Conservation (phyloP, 139 green algal species). For the Haematococcus lacustris region DNA sequence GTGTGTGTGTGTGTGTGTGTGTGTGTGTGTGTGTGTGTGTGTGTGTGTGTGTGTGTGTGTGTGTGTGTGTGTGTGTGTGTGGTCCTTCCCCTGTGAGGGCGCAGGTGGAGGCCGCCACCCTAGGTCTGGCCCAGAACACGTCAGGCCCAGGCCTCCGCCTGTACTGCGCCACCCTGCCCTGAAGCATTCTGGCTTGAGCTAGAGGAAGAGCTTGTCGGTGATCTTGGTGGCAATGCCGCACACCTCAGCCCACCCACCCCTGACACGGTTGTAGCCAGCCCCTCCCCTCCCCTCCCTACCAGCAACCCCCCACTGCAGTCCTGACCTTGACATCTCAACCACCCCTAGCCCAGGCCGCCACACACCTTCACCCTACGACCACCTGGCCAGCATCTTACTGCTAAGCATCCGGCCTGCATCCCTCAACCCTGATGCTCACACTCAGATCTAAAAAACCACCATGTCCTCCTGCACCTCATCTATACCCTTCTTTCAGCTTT, state of each 20-base stretch:
- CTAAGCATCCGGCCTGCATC: neutral
- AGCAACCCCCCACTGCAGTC: neutral
- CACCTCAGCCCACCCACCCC: no score
- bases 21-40: neutral
- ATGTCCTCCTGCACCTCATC: neutral
- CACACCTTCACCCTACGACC: neutral
- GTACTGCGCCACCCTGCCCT: no score
- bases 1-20: no score
- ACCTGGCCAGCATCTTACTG: neutral
- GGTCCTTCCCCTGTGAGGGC: no score
- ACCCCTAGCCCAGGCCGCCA: neutral
- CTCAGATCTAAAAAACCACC: no score
- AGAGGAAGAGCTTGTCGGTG: neutral
- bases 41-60: neutral
- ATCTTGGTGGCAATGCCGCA: neutral
- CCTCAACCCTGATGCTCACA: neutral
- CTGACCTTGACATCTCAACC: neutral
- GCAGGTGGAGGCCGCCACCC: neutral
- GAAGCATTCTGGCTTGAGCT: neutral
- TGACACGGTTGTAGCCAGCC: neutral
- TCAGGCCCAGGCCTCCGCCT: neutral
- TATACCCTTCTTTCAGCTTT: neutral
- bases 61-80: neutral
- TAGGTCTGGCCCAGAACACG: neutral
- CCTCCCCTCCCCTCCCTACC: neutral